Base-by-base conservation (phyloP, 441 rosid genomes). In the Pelargonium citronellum region DNA sequence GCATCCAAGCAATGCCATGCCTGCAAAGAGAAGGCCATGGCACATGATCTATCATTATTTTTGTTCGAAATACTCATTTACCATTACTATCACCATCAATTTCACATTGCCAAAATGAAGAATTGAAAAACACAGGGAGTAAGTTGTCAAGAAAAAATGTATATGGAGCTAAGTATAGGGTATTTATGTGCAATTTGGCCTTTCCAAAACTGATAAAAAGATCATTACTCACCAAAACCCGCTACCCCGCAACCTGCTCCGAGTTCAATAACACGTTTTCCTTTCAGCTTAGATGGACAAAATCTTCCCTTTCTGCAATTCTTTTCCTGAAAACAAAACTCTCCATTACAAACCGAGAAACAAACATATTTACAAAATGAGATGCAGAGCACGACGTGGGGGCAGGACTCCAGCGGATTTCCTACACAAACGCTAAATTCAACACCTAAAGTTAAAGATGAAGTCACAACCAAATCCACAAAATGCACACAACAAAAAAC, bases 181-280 rank as follows among this genome's bases (percentile, higher is more conserved):
- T 37, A 37, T 37, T 34, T 37, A 37, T 37, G 41, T 37, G 41
- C 7, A 37, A 37, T 37, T 37, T 37, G 41, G 8, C 41, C 41
- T 63, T 34, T 67, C 37, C 0, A 72, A 76, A 24, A 24, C 67
- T 57, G 69, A 44, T 58, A 39, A 70, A n/a, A 71, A 79, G 77
- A 75, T 20, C 67, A 43, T 74, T 70, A 82, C 95, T 76, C 80
- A 89, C 97, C 99, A 75, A 91, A 91, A 67, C 97, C 96, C 57
- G 97, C 93, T 53, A 94, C 95, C 34, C 99, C 97, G 69, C 99
- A 94, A 71, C 99, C 99, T 0, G 97, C 97, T 75, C 99, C 99
- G 60, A 94, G 96, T 79, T 94, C 97, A 69, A 94, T 85, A 47
- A 74, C 96, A 65, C 91, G 95, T 79, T 89, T 91, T 74, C 99